Evolutionary conservation across 2,329 filamentous ascomycete species (phyloP), one percentile per base, ranked within the genome.

Genomic region (Xylariaceae sp.): DNA sequence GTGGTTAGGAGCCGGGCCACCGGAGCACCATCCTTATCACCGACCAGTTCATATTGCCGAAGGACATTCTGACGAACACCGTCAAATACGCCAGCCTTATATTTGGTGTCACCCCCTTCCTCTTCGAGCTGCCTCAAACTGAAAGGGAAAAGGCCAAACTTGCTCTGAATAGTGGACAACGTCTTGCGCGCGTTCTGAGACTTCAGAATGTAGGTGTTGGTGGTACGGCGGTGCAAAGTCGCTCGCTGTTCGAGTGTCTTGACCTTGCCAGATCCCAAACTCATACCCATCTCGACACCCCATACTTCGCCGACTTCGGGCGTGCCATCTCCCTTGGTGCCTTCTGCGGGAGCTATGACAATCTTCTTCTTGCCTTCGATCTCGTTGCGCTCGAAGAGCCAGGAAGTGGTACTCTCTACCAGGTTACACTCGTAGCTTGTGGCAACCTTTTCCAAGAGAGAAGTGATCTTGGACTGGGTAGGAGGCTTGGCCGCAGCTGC

Each of bases 301-400:
- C 95, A 99, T 59, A 96, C 93, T 74, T 99, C 95, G 65, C 91
- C 89, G 54, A 96, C 79, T 71, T 96, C 93, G 55, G 95, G 90
- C 55, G 86, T 76, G 70, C 95, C 95, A 60, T 99, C 95, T 54
- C 93, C 93, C 80, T 92, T 96, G 72, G 89, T 87, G 64, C 91
- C 91, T 70, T 97, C 92, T 49, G 87, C 85, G 32, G 92, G 90
- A 20, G 91, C 84, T 55, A 99, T 81, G 65, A 99, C 95, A 71
- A 99, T 96, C 86, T 97, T 98, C 88, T 97, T 97, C 82, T 89
- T 74, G 69, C 90, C 90, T 81, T 99, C 95, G 63, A 99, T 98
- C 77, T 99, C 95, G 77, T 98, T 96, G 74, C 90, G 90, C 72
- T 91, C 92, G 74, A 99, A 98, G 59, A 91, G 79, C 93, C 95